These are phyloP conservation scores for Ampelocalamus luodianensis DNA, from an alignment of 176 grass and related monocot genomes.

Conservation along the genomic window DNA sequence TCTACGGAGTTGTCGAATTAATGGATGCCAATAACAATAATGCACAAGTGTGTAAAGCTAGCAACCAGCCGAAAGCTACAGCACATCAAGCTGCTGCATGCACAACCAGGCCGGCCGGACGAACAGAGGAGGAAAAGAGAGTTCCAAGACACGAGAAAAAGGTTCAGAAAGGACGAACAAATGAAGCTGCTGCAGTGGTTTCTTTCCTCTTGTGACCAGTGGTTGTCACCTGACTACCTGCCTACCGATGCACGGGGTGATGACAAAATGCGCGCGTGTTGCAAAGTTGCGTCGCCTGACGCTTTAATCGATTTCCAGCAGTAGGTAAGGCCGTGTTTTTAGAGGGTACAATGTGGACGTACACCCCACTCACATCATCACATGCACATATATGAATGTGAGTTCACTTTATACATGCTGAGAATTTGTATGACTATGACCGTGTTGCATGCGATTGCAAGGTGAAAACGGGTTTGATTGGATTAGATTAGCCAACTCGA, in stretches of 20 bases:
- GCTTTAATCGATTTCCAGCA: background rate
- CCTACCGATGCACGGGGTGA: too few relatives aligned
- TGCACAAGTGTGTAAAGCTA: background rate
- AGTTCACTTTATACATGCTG: too few relatives aligned
- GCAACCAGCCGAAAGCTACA: background rate
- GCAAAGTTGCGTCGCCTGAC: background rate
- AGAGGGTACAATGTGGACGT: too few relatives aligned
- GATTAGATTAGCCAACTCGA: too few relatives aligned
- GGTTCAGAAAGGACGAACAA: background rate
- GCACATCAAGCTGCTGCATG: background rate
- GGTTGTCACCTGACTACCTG: too few relatives aligned
- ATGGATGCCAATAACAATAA: background rate
- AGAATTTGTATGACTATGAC: too few relatives aligned
- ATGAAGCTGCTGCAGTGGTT: background rate
- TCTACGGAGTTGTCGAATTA: too few relatives aligned
- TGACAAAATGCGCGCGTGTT: background rate
- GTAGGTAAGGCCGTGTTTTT: background rate
- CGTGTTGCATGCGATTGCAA: too few relatives aligned
- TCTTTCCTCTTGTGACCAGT: background rate
- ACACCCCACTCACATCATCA: too few relatives aligned
- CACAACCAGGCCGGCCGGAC: background rate
- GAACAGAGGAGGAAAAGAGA: background rate
- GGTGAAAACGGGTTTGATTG: too few relatives aligned
- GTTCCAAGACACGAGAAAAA: background rate
- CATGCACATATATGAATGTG: too few relatives aligned